phyloP scores from a whole-genome alignment of 179 eudicot species.

The Actinidia chinensis region DNA sequence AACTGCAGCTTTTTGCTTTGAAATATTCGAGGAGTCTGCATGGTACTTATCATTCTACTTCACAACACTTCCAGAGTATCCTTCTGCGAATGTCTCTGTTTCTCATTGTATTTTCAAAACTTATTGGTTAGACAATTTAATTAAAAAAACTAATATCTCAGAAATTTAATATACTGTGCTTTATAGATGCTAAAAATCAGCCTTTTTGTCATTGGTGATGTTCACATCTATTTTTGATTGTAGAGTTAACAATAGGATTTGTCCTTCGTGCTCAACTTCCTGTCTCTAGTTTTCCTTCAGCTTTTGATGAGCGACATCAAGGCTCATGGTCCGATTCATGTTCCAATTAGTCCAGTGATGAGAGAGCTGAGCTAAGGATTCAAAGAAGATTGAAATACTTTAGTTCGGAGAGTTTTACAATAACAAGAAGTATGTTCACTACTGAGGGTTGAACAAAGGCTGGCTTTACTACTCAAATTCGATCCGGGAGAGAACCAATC shows the following conservation, averaged over 20 bases:
- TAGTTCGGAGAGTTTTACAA: too few species aligned
- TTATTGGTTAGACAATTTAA: neutral
- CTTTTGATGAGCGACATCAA: too few species aligned
- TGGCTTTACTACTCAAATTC: too few species aligned
- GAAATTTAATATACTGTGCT: neutral
- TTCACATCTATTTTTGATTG: neutral
- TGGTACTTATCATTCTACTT: constrained; percentile 40
- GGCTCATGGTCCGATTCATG: too few species aligned
- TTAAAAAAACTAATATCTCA: too few species aligned
- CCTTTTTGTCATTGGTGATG: neutral
- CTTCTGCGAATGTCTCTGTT: neutral
- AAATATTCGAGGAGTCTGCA: constrained; percentile 80
- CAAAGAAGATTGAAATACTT: too few species aligned
- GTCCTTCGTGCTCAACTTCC: neutral
- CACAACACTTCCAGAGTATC: neutral
- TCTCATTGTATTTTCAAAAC: neutral
- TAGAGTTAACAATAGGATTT: neutral
- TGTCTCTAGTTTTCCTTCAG: neutral
- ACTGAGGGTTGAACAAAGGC: too few species aligned
- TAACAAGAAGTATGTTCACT: too few species aligned
- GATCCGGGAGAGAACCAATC: too few species aligned
- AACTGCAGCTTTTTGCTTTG: constrained; percentile 66
- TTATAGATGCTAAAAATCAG: neutral
- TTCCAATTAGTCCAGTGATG: too few species aligned
- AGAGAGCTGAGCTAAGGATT: too few species aligned